Conservation (phyloP, 1,139 yeast species). For the Lodderomyces theae region DNA sequence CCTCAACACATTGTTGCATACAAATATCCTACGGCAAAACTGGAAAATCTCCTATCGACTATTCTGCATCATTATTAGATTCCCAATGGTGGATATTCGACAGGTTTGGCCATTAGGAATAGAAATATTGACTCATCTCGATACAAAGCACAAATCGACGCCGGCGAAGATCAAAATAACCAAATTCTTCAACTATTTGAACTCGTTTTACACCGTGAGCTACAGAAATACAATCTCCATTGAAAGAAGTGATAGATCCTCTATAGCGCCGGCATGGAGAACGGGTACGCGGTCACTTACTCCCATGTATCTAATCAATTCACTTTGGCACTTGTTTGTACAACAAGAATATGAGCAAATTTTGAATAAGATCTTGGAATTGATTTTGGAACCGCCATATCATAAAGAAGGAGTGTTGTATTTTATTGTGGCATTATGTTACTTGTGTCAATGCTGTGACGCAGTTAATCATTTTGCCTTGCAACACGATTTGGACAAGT, state of each 20-base stretch:
- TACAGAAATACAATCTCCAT: conserved; percentile 10
- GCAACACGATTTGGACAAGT: conserved; percentile 7
- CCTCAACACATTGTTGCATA: conserved; percentile 33
- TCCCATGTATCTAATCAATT: conserved; percentile 36
- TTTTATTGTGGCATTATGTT: conserved; percentile 31
- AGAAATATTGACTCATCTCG: conserved; percentile 22
- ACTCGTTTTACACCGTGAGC: conserved; percentile 25
- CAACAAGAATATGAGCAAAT: conserved; percentile 25
- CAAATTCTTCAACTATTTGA: conserved; percentile 35
- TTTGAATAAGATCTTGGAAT: conserved; percentile 33
- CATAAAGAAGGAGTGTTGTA: conserved; percentile 42
- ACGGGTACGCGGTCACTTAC: conserved; percentile 36
- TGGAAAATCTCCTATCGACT: conserved; percentile 56
- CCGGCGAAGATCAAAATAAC: conserved; percentile 21
- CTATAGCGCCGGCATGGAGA: conserved; percentile 38
- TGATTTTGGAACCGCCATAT: conserved; percentile 45
- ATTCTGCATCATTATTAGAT: conserved; percentile 47
- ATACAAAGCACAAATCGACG: not conserved
- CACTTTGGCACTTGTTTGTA: conserved; percentile 35
- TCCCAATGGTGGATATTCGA: conserved; percentile 50
- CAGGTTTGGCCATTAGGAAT: conserved; percentile 61
- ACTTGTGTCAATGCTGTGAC: conserved; percentile 19
- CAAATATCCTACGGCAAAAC: conserved; percentile 41
- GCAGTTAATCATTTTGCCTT: conserved; percentile 13
- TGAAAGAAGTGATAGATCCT: conserved; percentile 9